Evolutionary conservation across 139 green algal genomes (phyloP).

Genomic region (Yamagishiella unicocca): DNA sequence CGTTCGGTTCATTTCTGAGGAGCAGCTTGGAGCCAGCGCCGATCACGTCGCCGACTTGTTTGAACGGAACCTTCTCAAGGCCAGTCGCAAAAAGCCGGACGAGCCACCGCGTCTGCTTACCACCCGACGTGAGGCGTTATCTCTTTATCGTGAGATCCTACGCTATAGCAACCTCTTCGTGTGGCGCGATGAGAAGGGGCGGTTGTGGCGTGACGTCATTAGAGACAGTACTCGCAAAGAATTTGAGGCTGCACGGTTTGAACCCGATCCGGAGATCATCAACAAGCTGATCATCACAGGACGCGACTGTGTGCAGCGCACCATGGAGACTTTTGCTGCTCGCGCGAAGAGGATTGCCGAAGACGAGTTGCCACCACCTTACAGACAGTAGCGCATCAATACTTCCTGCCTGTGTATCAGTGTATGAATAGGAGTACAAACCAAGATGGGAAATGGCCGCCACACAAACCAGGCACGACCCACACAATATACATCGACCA

Average conservation of each 20-base stretch:
- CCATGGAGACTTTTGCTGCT: constrained; percentile 48
- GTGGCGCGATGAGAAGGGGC: constrained; percentile 71
- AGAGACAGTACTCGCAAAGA: constrained; percentile 67
- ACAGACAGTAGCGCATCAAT: constrained; percentile 7
- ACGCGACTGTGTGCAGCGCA: constrained; percentile 53
- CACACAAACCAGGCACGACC: too few species aligned
- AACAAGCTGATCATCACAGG: constrained; percentile 68
- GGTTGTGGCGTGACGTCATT: constrained; percentile 72
- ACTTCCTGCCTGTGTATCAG: too few species aligned
- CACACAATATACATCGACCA: too few species aligned
- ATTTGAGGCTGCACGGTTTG: constrained; percentile 70
- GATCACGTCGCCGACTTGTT: constrained; percentile 64
- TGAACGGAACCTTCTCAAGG: constrained; percentile 52
- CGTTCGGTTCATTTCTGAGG: constrained; percentile 42
- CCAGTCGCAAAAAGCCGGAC: constrained; percentile 51
- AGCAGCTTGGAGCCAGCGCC: constrained; percentile 53
- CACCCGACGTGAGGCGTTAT: constrained; percentile 66
- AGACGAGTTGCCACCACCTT: not conserved
- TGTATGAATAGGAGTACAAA: too few species aligned
- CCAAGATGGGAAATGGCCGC: too few species aligned
- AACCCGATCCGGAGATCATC: constrained; percentile 66
- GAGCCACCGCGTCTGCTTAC: constrained; percentile 56
- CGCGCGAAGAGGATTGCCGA: constrained; percentile 24
- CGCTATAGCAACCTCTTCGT: constrained; percentile 75
- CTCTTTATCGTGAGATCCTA: constrained; percentile 72